These are phyloP conservation scores for Pyropia haitanensis DNA, from an alignment of 23 red algal species.

Conservation along the genomic window DNA sequence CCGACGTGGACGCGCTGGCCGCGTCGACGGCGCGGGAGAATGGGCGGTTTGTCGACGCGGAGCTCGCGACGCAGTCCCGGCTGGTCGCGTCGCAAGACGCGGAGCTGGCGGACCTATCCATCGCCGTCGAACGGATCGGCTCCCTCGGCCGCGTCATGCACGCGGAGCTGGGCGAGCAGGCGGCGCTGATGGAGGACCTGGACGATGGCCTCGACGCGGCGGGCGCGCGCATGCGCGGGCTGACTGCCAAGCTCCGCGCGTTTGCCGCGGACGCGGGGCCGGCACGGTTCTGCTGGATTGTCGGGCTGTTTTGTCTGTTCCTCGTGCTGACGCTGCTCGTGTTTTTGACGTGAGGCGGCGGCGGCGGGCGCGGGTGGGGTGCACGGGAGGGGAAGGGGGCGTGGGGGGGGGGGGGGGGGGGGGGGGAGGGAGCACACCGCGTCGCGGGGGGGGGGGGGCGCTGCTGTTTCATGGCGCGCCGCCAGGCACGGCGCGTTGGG, in stretches of 20 bases:
- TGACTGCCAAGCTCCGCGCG: conserved; percentile 20
- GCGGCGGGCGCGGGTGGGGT: too few relatives aligned
- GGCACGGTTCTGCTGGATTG: conserved; percentile 41
- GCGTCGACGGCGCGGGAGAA: conserved; percentile 17
- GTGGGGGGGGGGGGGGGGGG: too few relatives aligned
- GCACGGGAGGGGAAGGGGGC: too few relatives aligned
- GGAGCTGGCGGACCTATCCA: conserved; percentile 38
- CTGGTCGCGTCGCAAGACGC: conserved; percentile 35
- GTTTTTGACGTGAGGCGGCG: conserved; percentile 23
- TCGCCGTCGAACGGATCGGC: conserved; percentile 54
- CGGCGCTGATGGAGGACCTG: conserved; percentile 45
- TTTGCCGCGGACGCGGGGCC: conserved; percentile 53
- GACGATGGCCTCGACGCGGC: conserved; percentile 30
- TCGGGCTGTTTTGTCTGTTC: conserved; percentile 29
- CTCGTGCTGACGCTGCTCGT: conserved; percentile 47
- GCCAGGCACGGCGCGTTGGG: too few relatives aligned
- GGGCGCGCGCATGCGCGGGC: conserved; percentile 8
- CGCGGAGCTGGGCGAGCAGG: conserved; percentile 46
- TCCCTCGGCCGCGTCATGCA: conserved; percentile 53
- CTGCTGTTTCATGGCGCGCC: too few relatives aligned
- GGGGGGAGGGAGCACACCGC: too few relatives aligned
- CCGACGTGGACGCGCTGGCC: neutral
- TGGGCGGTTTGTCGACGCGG: conserved; percentile 27
- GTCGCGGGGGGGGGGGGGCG: too few relatives aligned
- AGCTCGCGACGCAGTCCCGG: conserved; percentile 25